Conservation (phyloP, 1,284 basidiomycete species). For the Phylloboletellus chloephorus region DNA sequence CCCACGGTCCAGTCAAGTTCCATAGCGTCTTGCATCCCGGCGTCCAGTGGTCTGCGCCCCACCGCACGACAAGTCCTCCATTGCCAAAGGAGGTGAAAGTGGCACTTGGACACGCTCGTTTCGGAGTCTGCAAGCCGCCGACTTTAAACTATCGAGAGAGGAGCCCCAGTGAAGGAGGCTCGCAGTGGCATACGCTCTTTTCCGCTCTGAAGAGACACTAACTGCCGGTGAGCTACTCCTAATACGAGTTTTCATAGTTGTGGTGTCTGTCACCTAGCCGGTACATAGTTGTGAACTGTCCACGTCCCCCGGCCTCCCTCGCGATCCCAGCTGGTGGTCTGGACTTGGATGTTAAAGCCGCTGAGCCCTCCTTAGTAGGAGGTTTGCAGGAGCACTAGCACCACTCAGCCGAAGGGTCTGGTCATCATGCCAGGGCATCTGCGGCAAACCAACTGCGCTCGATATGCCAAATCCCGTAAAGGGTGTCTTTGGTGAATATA, state of each 20-base stretch:
- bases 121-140: neutral
- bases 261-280: constrained; percentile 1
- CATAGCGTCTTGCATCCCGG: no score
- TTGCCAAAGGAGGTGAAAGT: constrained; percentile 3
- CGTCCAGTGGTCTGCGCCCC: neutral
- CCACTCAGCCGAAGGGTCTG: neutral
- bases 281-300: constrained; percentile 1
- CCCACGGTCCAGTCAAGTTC: no score
- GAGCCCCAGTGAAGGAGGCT: constrained; percentile 5
- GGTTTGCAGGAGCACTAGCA: constrained; percentile 1
- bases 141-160: constrained; percentile 3
- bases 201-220: constrained; percentile 1
- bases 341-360: constrained; percentile 1
- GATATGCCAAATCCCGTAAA: no score
- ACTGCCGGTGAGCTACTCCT: neutral
- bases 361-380: constrained; percentile 6
- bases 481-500: constrained; percentile 4
- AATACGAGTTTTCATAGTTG: neutral
- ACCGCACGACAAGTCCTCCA: constrained; percentile 1
- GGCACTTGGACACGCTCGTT: neutral
- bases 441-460: no score
- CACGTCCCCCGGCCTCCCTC: neutral
- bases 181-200: neutral
- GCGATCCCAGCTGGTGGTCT: neutral
- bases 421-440: no score